Conservation (phyloP, 73 alveolate genomes). For the Tetrahymena elliotti region DNA sequence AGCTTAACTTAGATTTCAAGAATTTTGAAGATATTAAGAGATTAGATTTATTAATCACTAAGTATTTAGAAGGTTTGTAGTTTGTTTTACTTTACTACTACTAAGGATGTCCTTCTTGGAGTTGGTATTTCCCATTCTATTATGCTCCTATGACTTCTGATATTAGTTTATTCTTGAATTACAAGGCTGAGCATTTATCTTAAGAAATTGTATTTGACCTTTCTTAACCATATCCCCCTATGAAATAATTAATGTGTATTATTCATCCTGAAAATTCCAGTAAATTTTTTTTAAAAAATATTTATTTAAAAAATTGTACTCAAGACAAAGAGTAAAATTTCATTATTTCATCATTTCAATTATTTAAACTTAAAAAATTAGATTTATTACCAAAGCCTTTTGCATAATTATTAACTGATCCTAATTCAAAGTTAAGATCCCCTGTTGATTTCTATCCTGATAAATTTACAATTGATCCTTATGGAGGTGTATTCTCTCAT, state of each 20-base stretch:
- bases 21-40: slow-evolving; percentile 58
- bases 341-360: neutral
- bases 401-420: slow-evolving; percentile 12
- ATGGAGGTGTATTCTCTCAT: slow-evolving; percentile 29
- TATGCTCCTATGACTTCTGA: slow-evolving; percentile 37
- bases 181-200: neutral
- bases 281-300: neutral
- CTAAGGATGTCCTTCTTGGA: slow-evolving; percentile 59
- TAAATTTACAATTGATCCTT: slow-evolving; percentile 22
- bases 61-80: slow-evolving; percentile 88
- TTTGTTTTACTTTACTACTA: slow-evolving; percentile 90
- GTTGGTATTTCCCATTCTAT: slow-evolving; percentile 28
- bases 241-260: slow-evolving; percentile 21
- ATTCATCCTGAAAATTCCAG: slow-evolving; percentile 25
- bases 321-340: no score
- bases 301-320: neutral
- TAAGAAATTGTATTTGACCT: neutral
- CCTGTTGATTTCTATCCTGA: slow-evolving; percentile 39
- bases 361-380: neutral
- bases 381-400: slow-evolving; percentile 8
- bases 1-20: slow-evolving; percentile 59
- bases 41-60: slow-evolving; percentile 47
- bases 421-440: slow-evolving; percentile 9
- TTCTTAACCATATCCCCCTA: slow-evolving; percentile 35
- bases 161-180: neutral